Conservation (phyloP, 1,139 yeast species). For the Hansenula lynferdii region DNA sequence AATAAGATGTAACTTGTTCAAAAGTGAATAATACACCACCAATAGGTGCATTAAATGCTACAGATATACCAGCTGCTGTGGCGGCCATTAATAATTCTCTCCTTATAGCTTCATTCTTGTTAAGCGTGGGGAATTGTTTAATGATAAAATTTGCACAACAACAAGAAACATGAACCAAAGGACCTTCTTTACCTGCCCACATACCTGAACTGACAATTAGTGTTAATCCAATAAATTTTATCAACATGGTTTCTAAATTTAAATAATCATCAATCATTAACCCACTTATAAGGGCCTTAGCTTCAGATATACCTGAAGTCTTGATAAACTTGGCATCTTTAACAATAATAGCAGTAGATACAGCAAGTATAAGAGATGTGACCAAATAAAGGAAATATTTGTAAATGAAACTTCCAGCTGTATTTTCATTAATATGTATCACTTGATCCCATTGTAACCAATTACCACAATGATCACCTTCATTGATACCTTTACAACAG, state of each 20-base stretch:
- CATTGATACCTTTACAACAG: conserved; percentile 33
- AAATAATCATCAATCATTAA: conserved; percentile 76
- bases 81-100: conserved; percentile 57
- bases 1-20: conserved; percentile 65
- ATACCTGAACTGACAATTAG: conserved; percentile 77
- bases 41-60: conserved; percentile 91
- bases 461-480: conserved; percentile 26
- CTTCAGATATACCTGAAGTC: conserved; percentile 95
- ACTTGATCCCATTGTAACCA: conserved; percentile 40
- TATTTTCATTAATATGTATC: conserved; percentile 20
- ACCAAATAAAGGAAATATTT: conserved; percentile 31
- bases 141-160: conserved; percentile 49
- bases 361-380: conserved; percentile 29
- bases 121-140: conserved; percentile 28
- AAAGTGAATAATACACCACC: conserved; percentile 90
- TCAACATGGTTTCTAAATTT: conserved; percentile 65
- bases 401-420: conserved; percentile 24
- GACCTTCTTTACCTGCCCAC: conserved; percentile 94
- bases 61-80: conserved; percentile 89
- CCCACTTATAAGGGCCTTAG: conserved; percentile 90
- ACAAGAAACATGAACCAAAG: conserved; percentile 82
- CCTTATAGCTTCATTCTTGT: conserved; percentile 45
- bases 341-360: conserved; percentile 34
- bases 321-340: conserved; percentile 83
- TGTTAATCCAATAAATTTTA: conserved; percentile 79